A percentile compares a stretch with the other conserved stretches of the same genome.
Evolutionary conservation across 768 basidiomycete species (phyloP).

Genomic region (Calocera cornea): DNA sequence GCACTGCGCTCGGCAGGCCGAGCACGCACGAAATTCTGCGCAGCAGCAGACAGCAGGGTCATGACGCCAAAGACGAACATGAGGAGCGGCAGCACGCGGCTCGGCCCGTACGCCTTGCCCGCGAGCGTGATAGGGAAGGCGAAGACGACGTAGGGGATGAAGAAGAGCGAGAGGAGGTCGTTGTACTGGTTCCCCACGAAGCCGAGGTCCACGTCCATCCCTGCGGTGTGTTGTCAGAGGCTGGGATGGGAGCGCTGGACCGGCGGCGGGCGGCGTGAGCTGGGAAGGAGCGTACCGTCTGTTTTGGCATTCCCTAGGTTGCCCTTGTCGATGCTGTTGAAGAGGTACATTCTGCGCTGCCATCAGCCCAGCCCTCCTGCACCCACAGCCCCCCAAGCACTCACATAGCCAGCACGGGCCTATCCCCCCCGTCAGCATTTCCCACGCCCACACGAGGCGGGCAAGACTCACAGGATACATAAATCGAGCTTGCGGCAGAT

Average conservation of each 20-base stretch:
- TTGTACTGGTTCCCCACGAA: conserved; percentile 39
- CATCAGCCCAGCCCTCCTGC: too few relatives aligned
- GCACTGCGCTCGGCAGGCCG: neutral
- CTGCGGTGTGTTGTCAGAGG: too few relatives aligned
- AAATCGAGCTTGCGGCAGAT: too few relatives aligned
- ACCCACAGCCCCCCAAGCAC: too few relatives aligned
- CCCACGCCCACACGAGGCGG: too few relatives aligned
- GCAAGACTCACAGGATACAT: too few relatives aligned
- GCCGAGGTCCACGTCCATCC: conserved; percentile 31
- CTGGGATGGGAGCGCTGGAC: too few relatives aligned
- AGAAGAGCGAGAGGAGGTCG: conserved; percentile 26
- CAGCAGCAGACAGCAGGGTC: conserved; percentile 34
- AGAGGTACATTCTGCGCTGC: too few relatives aligned
- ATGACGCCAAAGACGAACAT: conserved; percentile 37
- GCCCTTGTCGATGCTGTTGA: conserved; percentile 36
- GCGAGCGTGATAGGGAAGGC: conserved; percentile 38
- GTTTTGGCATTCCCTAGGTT: conserved; percentile 43
- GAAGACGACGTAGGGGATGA: conserved; percentile 24
- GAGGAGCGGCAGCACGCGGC: conserved; percentile 35
- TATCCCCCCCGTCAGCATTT: too few relatives aligned
- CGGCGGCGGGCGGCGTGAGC: too few relatives aligned
- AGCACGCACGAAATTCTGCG: conserved; percentile 30
- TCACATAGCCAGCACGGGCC: too few relatives aligned
- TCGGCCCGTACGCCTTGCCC: conserved; percentile 37
- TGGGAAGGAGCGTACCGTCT: conserved; percentile 26